phyloP scores from a whole-genome alignment of 352 stramenopile genomes.

The Phytophthora capsici region DNA sequence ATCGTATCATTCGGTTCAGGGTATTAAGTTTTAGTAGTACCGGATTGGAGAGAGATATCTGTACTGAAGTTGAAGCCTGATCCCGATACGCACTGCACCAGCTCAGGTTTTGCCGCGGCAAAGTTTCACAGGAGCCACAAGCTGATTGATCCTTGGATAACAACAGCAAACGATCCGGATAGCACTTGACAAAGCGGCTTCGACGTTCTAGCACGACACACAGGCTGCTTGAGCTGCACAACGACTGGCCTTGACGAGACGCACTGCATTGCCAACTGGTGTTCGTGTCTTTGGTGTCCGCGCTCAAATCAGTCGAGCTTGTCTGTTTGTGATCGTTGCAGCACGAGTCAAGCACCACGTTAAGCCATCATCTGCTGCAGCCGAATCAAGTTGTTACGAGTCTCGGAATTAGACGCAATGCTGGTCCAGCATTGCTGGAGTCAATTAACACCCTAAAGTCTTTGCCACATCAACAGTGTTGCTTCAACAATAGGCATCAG shows the following conservation, averaged over 20 bases:
- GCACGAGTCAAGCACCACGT: constrained; percentile 8
- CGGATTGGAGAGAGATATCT: too few species aligned
- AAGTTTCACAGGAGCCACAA: too few species aligned
- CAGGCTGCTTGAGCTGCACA: neutral
- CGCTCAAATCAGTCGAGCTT: constrained; percentile 2
- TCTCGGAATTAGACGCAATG: constrained; percentile 2
- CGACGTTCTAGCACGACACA: too few species aligned
- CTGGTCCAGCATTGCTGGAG: too few species aligned
- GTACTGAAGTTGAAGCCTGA: constrained; percentile 10
- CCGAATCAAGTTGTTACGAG: constrained; percentile 13
- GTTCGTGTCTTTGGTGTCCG: constrained; percentile 26
- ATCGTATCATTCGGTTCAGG: too few species aligned
- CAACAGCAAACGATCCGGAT: too few species aligned
- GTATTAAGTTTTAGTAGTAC: too few species aligned
- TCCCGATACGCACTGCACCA: too few species aligned
- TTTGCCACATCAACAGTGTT: neutral
- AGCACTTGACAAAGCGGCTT: too few species aligned
- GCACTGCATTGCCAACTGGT: constrained; percentile 5
- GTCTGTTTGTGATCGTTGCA: constrained; percentile 7
- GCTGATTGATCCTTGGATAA: too few species aligned
- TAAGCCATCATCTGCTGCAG: constrained; percentile 15
- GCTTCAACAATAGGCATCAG: neutral
- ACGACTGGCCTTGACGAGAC: neutral
- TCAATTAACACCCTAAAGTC: too few species aligned
- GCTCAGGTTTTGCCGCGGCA: neutral